Evolutionary conservation across 2,329 filamentous ascomycete species (phyloP).

Genomic region (Hawksworthiomyces lignivorus): DNA sequence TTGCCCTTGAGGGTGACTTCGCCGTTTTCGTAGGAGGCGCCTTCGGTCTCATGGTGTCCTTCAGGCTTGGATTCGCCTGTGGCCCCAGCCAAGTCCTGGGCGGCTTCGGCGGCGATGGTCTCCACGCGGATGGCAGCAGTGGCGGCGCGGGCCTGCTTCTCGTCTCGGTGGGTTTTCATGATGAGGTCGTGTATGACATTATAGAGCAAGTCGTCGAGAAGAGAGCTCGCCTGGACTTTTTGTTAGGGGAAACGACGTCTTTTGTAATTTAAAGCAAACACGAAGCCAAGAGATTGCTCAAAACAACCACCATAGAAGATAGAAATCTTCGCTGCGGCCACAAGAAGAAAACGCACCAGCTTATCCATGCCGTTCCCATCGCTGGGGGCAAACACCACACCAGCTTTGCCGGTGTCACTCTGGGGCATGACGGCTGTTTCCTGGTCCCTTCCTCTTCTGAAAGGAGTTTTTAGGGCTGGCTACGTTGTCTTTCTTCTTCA

Average conservation of each 20-base stretch:
- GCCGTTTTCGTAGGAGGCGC: constrained; percentile 62
- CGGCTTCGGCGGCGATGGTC: constrained; percentile 50
- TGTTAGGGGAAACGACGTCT: not conserved
- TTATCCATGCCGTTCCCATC: constrained; percentile 48
- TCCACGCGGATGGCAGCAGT: constrained; percentile 58
- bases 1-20: constrained; percentile 63
- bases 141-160: constrained; percentile 65
- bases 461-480: not conserved
- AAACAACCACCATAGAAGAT: not conserved
- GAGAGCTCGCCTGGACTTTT: constrained; percentile 43
- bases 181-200: constrained; percentile 71
- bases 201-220: constrained; percentile 68
- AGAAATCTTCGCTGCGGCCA: no score
- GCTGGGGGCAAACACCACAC: constrained; percentile 46
- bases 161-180: constrained; percentile 66
- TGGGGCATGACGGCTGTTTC: constrained; percentile 12
- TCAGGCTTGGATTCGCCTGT: constrained; percentile 46
- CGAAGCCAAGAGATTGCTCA: no score
- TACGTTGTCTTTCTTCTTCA: not conserved
- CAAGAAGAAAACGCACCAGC: constrained; percentile 44
- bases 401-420: constrained; percentile 43
- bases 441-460: not conserved
- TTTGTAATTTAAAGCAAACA: not conserved
- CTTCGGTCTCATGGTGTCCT: constrained; percentile 56
- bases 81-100: constrained; percentile 36